Evolutionary conservation across 148 eudicot genomes (phyloP), one percentile per base, ranked within the genome.

Genomic region (Dianthus caryophyllus): DNA sequence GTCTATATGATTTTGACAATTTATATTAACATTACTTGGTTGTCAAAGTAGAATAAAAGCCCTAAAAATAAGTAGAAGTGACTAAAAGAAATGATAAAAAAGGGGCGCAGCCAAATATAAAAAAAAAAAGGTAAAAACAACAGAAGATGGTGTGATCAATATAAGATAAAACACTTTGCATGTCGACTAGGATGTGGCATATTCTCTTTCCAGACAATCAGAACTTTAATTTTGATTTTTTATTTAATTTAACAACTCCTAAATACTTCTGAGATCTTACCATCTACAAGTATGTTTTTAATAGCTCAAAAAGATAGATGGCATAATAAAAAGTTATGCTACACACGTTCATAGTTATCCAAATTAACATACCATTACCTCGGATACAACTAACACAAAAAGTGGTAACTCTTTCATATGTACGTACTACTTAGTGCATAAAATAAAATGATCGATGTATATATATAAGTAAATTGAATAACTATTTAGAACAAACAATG

Each of bases 121-220:
- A n/a, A n/a, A n/a, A n/a, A n/a, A n/a, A n/a, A n/a, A n/a, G n/a
- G 20, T 24, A 11, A 60, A 33, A 36, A 60, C 10, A 18, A 36
- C 13, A 60, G 15, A 60, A 60, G 46, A 60, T 9, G 16, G 43
- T 62, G 27, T 22, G 66, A 22, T 62, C 30, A 12, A 62, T 62
- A 49, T 62, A 61, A 61, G 65, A 61, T 61, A 38, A 14, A 16
- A 61, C 46, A 43, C 50, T 41, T 62, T 62, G 9, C 50, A 62
- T 62, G 66, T 62, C 66, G 50, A 39, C 4, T 3, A 33, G 39
- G 31, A 41, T 41, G 66, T 62, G 66, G 46, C 66, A 62, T 39
- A 62, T 25, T 62, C 30, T 39, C 66, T 62, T 62, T 62, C 66
- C 66, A 62, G 66, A 61, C 49, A 61, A 61, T 61, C 65, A 38